Evolutionary conservation across 441 rosid species (phyloP).

Genomic region (Omphalea diandra): DNA sequence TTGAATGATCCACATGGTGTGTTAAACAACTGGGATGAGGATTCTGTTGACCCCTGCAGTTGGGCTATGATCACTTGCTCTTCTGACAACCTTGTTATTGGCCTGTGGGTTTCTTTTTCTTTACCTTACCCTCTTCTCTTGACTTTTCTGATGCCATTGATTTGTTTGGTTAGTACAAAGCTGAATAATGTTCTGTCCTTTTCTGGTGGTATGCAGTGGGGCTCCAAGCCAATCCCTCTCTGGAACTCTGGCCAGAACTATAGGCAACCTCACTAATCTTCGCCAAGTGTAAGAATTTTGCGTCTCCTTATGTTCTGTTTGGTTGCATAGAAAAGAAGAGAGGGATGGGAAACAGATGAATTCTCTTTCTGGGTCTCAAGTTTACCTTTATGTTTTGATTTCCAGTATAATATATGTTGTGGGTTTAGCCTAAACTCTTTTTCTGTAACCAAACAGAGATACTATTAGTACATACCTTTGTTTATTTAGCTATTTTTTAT

Average conservation of each 20-base stretch:
- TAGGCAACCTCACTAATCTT: constrained; percentile 82
- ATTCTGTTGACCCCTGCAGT: constrained; percentile 94
- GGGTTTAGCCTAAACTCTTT: background rate
- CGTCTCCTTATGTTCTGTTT: constrained; percentile 2
- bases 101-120: constrained; percentile 49
- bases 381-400: background rate
- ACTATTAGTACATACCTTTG: background rate
- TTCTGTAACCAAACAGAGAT: background rate
- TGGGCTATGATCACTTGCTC: constrained; percentile 96
- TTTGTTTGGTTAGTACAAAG: no score
- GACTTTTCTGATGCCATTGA: background rate
- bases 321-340: constrained; percentile 2
- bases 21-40: constrained; percentile 85
- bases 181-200: background rate
- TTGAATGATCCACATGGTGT: constrained; percentile 77
- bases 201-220: constrained; percentile 49
- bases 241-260: constrained; percentile 62
- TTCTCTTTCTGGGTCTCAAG: background rate
- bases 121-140: background rate
- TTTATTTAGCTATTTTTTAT: background rate
- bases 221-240: constrained; percentile 93
- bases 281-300: constrained; percentile 65
- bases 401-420: background rate
- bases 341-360: background rate
- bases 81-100: constrained; percentile 64